A percentile compares a stretch with the other conserved stretches of the same genome.
phyloP scores from a whole-genome alignment of 176 grass and related monocot species.

The Hyparrhenia diplandra region DNA sequence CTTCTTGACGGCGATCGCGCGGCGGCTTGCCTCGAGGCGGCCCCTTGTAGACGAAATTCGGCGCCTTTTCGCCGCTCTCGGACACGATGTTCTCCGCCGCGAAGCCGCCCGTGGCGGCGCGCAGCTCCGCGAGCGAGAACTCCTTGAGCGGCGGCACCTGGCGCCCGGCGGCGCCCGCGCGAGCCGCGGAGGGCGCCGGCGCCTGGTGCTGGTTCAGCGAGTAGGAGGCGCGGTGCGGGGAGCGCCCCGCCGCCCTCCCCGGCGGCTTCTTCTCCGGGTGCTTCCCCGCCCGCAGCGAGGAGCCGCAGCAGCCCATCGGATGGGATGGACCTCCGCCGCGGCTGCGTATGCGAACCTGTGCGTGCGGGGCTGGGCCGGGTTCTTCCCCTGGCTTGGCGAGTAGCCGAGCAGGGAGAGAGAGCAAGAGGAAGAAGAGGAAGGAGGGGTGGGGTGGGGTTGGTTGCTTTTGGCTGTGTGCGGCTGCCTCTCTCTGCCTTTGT shows the following conservation, averaged over 20 bases:
- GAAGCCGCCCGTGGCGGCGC: slow-evolving; percentile 68
- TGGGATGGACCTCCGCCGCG: background rate
- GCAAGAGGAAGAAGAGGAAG: background rate
- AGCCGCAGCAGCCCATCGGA: slow-evolving; percentile 79
- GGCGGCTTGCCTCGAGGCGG: slow-evolving; percentile 37
- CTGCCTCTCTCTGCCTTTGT: background rate
- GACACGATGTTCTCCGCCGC: slow-evolving; percentile 72
- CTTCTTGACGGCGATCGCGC: slow-evolving; percentile 96
- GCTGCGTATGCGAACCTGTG: background rate
- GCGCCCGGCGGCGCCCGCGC: background rate
- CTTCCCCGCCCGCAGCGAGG: slow-evolving; percentile 48
- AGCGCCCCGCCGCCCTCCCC: slow-evolving; percentile 2
- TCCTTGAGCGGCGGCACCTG: slow-evolving; percentile 48
- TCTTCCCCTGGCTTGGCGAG: background rate
- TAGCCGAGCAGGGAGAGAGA: background rate
- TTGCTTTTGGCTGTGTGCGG: slow-evolving; percentile 7
- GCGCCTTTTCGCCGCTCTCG: slow-evolving; percentile 91
- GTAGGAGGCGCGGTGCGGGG: slow-evolving; percentile 23
- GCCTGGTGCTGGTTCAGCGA: slow-evolving; percentile 20
- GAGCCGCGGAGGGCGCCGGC: background rate
- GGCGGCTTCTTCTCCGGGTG: slow-evolving; percentile 71
- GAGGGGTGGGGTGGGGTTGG: background rate
- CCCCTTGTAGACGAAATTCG: slow-evolving; percentile 95
- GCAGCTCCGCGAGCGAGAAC: slow-evolving; percentile 79
- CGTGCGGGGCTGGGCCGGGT: background rate